Base-by-base conservation (phyloP, 306 rosid genomes). In the Canavalia gladiata region DNA sequence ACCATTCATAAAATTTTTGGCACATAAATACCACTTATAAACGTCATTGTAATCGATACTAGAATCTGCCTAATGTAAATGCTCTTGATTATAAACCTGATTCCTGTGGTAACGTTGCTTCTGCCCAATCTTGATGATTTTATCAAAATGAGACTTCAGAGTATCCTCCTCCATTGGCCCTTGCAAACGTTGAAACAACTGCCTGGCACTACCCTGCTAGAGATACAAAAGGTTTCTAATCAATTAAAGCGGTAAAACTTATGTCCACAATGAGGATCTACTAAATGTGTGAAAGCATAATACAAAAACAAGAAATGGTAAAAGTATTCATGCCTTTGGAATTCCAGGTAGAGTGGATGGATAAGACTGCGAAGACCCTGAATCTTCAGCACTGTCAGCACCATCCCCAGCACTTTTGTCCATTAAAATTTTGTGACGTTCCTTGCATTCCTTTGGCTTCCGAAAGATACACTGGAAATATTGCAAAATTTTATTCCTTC, bases 81-180 rank as follows among this genome's bases (percentile, higher is more conserved):
- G 35, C 66, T 76, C 82, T 54, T 51, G 13, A 70, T 87, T 77
- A 18, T 87, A 60, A 71, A 96, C 99, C 99, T 96, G 99, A 86
- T 84, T 92, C 84, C 94, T 87, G 37, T 86, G 83, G 80, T 79
- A 91, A 74, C 84, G 91, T 63, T 81, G 92, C 90, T 88, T 96
- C 85, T 92, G 98, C 85, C 99, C 98, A 81, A 94, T 92, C 90
- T 86, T 88, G 72, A 94, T 90, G 31, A 96, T 96, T 82, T 89
- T 96, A 54, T 96, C 99, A 84, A 96, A 96, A 90, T 96, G 99
- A 73, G 91, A 86, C 88, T 90, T 96, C 65, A 96, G 87, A 2
- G 97, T 83, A 52, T 96, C 98, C 88, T 96, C 99, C 86, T 96
- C 99, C 98, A 92, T 83, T 73, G 99, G 99, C 85, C 88, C 98